These are phyloP conservation scores for Auricularia sp. DNA, from an alignment of 768 basidiomycete genomes.

Conservation along the genomic window DNA sequence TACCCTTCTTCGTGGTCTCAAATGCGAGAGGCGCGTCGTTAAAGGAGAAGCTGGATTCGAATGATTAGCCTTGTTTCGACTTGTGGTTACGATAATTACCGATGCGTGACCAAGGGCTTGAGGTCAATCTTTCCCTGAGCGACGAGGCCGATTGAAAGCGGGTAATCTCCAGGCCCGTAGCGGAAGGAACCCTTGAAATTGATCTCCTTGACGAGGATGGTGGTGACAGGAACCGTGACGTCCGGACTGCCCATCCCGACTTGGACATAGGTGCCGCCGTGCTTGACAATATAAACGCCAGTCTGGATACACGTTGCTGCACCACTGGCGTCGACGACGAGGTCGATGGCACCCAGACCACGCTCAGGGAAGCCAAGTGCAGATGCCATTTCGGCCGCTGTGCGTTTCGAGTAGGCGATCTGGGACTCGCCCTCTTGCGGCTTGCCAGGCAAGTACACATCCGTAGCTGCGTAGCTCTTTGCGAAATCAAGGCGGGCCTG, in stretches of 20 bases:
- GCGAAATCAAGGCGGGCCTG: conserved; percentile 76
- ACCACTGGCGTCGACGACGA: conserved; percentile 87
- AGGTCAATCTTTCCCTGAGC: conserved; percentile 76
- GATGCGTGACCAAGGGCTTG: conserved; percentile 81
- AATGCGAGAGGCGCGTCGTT: conserved; percentile 72
- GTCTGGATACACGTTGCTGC: conserved; percentile 91
- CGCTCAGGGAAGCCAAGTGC: conserved; percentile 60
- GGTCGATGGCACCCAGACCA: conserved; percentile 64
- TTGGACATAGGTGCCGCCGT: conserved; percentile 32
- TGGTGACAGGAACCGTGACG: conserved; percentile 53
- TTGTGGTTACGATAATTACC: conserved; percentile 31
- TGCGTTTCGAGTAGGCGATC: conserved; percentile 62
- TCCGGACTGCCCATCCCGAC: conserved; percentile 83
- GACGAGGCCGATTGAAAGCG: conserved; percentile 74
- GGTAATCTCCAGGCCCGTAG: conserved; percentile 83
- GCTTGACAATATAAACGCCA: conserved; percentile 29
- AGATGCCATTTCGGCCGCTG: conserved; percentile 55
- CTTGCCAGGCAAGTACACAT: conserved; percentile 55
- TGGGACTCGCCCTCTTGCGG: conserved; percentile 54
- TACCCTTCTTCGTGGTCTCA: conserved; percentile 67
- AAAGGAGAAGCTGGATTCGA: conserved; percentile 42
- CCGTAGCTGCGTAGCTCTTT: conserved; percentile 72
- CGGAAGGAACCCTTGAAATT: conserved; percentile 87
- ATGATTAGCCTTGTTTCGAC: too few relatives aligned
- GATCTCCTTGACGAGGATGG: conserved; percentile 68